A percentile compares a stretch with the other conserved stretches of the same genome.
These are phyloP conservation scores for Volvox reticuliferus DNA, from an alignment of 139 green algal species.

Conservation along the genomic window DNA sequence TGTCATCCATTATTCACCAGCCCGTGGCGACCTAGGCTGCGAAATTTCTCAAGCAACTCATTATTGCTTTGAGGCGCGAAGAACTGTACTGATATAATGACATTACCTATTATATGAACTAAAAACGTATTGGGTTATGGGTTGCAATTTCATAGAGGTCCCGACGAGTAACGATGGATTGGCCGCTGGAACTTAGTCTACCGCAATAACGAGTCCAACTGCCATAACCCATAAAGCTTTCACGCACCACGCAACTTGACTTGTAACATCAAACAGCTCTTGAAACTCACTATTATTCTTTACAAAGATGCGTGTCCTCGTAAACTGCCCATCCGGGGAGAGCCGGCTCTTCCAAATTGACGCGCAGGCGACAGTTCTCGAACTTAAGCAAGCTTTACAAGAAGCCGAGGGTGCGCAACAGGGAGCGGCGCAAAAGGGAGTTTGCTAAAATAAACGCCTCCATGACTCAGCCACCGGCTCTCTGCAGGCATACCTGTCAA, in stretches of 20 bases:
- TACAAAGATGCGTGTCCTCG: constrained; percentile 53
- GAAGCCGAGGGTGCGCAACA: constrained; percentile 30
- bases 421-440: no score
- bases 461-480: background rate
- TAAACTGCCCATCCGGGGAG: constrained; percentile 63
- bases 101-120: background rate
- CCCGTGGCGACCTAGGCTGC: background rate
- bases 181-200: constrained; percentile 13
- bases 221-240: background rate
- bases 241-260: background rate
- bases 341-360: constrained; percentile 62
- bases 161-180: background rate
- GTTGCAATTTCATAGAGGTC: background rate
- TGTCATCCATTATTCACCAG: constrained; percentile 13
- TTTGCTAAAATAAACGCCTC: no score
- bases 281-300: background rate
- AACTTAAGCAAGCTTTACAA: constrained; percentile 56
- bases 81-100: background rate
- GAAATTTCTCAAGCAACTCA: background rate
- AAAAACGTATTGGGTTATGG: background rate
- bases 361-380: constrained; percentile 47
- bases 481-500: constrained; percentile 56
- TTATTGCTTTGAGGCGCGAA: background rate
- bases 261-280: background rate
- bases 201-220: background rate